Evolutionary conservation across 495 filamentous ascomycete species (phyloP).

Genomic region (Penicillium parvum): DNA sequence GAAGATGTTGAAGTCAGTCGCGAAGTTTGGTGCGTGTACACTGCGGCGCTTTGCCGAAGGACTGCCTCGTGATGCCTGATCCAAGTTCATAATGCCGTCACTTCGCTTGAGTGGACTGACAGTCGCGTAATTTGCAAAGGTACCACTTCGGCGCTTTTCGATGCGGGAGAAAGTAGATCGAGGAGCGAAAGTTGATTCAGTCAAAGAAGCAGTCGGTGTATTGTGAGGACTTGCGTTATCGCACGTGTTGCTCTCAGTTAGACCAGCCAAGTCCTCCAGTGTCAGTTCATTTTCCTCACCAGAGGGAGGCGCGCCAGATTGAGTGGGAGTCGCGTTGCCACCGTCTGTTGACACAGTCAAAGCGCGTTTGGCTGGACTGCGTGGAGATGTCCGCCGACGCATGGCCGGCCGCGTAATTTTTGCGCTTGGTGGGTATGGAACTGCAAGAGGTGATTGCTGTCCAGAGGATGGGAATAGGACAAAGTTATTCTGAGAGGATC

Average conservation of each 20-base stretch:
- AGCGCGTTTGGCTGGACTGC: conserved; percentile 71
- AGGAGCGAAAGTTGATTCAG: conserved; percentile 44
- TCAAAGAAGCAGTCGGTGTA: conserved; percentile 26
- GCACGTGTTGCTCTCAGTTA: conserved; percentile 24
- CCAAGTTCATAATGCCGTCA: conserved; percentile 84
- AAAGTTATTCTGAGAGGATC: conserved; percentile 41
- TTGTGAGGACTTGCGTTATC: conserved; percentile 41
- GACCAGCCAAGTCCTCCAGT: conserved; percentile 19
- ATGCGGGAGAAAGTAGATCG: conserved; percentile 42
- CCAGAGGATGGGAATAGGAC: conserved; percentile 45
- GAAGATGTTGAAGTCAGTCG: conserved; percentile 67
- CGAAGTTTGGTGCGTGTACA: conserved; percentile 61
- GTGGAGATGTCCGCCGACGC: conserved; percentile 60
- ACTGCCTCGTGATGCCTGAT: conserved; percentile 69
- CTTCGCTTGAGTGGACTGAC: conserved; percentile 89
- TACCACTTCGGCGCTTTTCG: conserved; percentile 46
- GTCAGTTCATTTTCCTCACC: conserved; percentile 55
- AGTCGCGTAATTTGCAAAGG: conserved; percentile 49
- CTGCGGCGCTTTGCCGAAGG: conserved; percentile 85
- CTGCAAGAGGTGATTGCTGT: conserved; percentile 48
- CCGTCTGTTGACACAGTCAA: conserved; percentile 65
- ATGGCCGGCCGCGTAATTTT: conserved; percentile 44
- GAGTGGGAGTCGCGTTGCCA: conserved; percentile 58
- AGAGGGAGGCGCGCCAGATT: conserved; percentile 28
- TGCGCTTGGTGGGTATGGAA: conserved; percentile 50